Evolutionary conservation across 805 yeast species (phyloP), one percentile per base, ranked within the genome.

Genomic region (Candida coleopterorum): DNA sequence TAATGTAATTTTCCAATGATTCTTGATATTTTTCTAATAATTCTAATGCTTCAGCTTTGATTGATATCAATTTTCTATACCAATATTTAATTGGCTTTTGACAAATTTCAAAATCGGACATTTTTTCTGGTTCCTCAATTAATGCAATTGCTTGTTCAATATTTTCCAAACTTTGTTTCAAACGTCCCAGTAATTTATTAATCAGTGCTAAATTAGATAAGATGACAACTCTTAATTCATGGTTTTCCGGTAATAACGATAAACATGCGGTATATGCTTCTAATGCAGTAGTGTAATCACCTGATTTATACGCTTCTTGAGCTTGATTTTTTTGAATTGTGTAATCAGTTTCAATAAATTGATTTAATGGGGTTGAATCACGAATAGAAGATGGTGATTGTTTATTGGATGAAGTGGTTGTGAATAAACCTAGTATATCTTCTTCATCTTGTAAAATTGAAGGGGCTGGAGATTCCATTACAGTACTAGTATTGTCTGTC

Each of bases 41-140:
- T 58, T 93, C 99, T 27, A 79, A 68, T 2, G 90, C 81, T 52
- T 93, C 97, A 0, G 96, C 97, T 44, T 77, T 75, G 42, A 82
- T 77, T 2, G 74, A 60, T 33, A 77, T 56, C 12, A 90, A 66
- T 56, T 87, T 89, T 17, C 74, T 58, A 82, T 88, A 86, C 57
- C 93, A 78, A 12, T 77, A 79, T 51, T 74, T 77, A 42, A 83
- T 69, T 1, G 69, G 50, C 48, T 81, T 79, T 5, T 73, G 79
- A 6, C 56, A 63, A 3, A 66, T 58, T 1, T 38, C 40, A 2
- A 46, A 12, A 26, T 55, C 60, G 2, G 41, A 36, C 2, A 62
- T 42, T 14, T 55, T 55, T 2, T 64, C 59, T 34, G 50, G 48
- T 8, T 47, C 51, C 17, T 46, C 52, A 8, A 67, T 53, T 23